A percentile compares a stretch with the other conserved stretches of the same genome.
Evolutionary conservation across 306 rosid species (phyloP).

Genomic region (Acacia melanoxylon): DNA sequence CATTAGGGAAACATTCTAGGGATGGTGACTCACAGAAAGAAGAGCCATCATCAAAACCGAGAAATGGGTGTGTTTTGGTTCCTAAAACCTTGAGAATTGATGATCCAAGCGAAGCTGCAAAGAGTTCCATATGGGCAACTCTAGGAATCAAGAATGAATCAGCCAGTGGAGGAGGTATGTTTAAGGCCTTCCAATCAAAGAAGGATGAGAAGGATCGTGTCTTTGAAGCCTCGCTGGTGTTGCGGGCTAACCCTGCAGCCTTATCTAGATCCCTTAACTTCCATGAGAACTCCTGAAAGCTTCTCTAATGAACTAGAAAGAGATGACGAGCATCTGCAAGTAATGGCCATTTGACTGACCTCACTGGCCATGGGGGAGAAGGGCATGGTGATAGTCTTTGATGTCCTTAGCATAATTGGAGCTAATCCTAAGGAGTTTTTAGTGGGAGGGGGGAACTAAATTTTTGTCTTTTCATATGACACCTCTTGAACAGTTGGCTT

Average conservation of each 20-base stretch:
- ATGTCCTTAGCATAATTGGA: conserved; percentile 34
- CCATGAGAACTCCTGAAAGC: conserved; percentile 62
- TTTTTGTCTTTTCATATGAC: conserved; percentile 43
- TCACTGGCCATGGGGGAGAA: conserved; percentile 26
- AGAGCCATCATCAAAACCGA: conserved; percentile 50
- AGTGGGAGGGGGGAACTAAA: conserved; percentile 36
- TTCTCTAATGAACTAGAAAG: conserved; percentile 35
- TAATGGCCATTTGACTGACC: conserved; percentile 29
- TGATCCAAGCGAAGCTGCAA: conserved; percentile 88
- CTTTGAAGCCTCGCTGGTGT: conserved; percentile 50
- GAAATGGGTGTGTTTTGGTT: conserved; percentile 66
- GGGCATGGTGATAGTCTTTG: conserved; percentile 28
- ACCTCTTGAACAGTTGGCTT: conserved; percentile 37
- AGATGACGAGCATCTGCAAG: conserved; percentile 37
- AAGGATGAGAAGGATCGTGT: conserved; percentile 44
- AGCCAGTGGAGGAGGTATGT: conserved; percentile 53
- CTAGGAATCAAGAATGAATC: conserved; percentile 90
- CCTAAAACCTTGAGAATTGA: conserved; percentile 89
- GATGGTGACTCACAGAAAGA: conserved; percentile 49
- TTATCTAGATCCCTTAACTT: conserved; percentile 79
- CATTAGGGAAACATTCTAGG: conserved; percentile 72
- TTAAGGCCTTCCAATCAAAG: conserved; percentile 68
- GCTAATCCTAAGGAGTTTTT: conserved; percentile 36
- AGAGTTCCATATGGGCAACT: conserved; percentile 93
- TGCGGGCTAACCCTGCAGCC: conserved; percentile 92